Evolutionary conservation across 2,329 filamentous ascomycete species (phyloP).

Genomic region (Pseudopyrenochaeta lycopersici): DNA sequence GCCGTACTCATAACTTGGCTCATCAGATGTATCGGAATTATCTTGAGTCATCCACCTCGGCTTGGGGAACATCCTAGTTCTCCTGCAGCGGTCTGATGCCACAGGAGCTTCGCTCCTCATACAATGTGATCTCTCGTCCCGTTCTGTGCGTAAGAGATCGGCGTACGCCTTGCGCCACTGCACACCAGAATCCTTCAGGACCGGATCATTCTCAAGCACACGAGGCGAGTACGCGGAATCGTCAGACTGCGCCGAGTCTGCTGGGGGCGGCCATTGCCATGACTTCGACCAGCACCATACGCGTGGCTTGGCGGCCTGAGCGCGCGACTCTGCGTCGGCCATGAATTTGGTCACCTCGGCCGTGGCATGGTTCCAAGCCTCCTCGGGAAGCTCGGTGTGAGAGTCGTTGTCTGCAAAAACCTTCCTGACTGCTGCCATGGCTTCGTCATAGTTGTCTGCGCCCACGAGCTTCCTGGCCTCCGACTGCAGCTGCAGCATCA

Average conservation of each 20-base stretch:
- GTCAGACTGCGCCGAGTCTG: conserved; percentile 8
- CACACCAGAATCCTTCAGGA: conserved; percentile 46
- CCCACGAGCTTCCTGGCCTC: conserved; percentile 13
- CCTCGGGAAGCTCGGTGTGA: conserved; percentile 6
- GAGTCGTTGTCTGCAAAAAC: neutral
- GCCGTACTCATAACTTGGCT: conserved; percentile 45
- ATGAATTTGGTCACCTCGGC: neutral
- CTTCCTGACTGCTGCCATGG: neutral
- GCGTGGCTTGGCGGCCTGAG: conserved; percentile 2
- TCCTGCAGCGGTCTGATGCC: conserved; percentile 8
- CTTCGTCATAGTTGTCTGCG: conserved; percentile 9
- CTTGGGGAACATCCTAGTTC: neutral
- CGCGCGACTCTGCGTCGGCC: neutral
- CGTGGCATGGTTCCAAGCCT: conserved; percentile 9
- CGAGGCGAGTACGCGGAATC: conserved; percentile 60
- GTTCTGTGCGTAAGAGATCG: conserved; percentile 61
- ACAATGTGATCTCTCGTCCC: conserved; percentile 12
- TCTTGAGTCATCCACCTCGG: neutral
- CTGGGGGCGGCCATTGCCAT: conserved; percentile 31
- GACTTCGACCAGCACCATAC: conserved; percentile 22
- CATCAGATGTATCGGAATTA: conserved; percentile 24
- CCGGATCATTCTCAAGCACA: conserved; percentile 59
- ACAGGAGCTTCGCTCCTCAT: conserved; percentile 1
- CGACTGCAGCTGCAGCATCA: conserved; percentile 9
- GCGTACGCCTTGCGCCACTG: conserved; percentile 68